Evolutionary conservation across 345 rosid species (phyloP).

Genomic region (Carallia pectinifolia): DNA sequence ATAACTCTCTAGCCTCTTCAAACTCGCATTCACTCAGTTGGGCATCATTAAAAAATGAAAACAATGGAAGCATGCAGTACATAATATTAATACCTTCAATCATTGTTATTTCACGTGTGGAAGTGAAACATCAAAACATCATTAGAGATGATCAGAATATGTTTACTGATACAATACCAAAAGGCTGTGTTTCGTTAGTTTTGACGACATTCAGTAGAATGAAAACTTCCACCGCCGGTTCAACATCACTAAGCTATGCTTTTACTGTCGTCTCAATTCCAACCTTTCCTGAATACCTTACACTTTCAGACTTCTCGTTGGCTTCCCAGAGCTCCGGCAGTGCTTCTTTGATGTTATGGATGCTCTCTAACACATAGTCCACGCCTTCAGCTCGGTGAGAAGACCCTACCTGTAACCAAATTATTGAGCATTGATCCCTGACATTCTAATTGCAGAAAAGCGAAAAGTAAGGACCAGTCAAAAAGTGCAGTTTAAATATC

Average conservation of each 20-base stretch:
- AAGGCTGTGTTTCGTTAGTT: neutral
- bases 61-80: no score
- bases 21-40: no score
- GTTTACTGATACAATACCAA: neutral
- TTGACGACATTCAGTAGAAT: neutral
- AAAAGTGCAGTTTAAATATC: neutral
- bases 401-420: conserved; percentile 53
- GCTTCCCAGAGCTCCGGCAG: conserved; percentile 71
- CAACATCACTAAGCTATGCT: conserved; percentile 39
- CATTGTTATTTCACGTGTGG: no score
- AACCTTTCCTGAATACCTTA: conserved; percentile 45
- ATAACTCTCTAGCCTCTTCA: no score
- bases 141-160: no score
- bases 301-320: conserved; percentile 41
- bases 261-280: conserved; percentile 66
- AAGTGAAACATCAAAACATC: no score
- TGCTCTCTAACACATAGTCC: conserved; percentile 72
- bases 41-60: no score
- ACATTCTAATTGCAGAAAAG: neutral
- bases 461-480: neutral
- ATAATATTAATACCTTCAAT: no score
- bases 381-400: conserved; percentile 58
- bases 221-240: neutral
- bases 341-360: conserved; percentile 81
- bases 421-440: neutral